Evolutionary conservation across 2,329 filamentous ascomycete species (phyloP).

Genomic region (Aspergillus piperis): DNA sequence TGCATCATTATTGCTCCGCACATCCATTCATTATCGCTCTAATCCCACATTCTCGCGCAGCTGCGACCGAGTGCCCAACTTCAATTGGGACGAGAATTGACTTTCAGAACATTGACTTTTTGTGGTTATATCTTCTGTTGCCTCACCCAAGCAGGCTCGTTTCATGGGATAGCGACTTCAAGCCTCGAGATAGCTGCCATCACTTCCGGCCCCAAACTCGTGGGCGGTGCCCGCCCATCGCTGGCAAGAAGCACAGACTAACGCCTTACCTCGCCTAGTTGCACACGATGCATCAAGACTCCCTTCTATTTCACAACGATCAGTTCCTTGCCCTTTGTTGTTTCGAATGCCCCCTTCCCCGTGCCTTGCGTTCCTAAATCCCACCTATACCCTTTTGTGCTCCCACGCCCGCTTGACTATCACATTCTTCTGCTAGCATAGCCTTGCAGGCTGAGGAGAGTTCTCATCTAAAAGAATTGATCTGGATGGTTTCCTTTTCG

Average conservation of each 20-base stretch:
- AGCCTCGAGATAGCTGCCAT: not conserved
- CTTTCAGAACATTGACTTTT: not conserved
- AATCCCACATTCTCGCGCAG: constrained; percentile 9
- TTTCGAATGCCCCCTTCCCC: constrained; percentile 19
- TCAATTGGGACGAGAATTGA: not conserved
- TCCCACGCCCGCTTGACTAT: constrained; percentile 12
- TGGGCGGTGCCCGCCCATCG: constrained; percentile 14
- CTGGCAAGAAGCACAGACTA: constrained; percentile 25
- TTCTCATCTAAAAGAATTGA: not conserved
- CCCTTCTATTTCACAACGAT: constrained; percentile 24
- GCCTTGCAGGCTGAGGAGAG: not conserved
- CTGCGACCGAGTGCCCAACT: constrained; percentile 10
- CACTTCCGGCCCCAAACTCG: not conserved
- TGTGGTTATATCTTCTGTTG: not conserved
- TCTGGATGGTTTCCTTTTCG: constrained; percentile 7
- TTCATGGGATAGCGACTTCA: not conserved
- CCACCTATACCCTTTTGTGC: constrained; percentile 4
- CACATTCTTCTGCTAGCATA: constrained; percentile 14
- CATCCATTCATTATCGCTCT: constrained; percentile 5
- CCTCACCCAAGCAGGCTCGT: not conserved
- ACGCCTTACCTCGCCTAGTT: constrained; percentile 27
- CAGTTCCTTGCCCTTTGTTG: constrained; percentile 23
- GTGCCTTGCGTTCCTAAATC: constrained; percentile 31
- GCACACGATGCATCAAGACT: constrained; percentile 39
- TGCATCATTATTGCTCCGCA: constrained; percentile 17